Base-by-base conservation (phyloP, 108 stramenopile genomes). In the Nitzschia sp. region DNA sequence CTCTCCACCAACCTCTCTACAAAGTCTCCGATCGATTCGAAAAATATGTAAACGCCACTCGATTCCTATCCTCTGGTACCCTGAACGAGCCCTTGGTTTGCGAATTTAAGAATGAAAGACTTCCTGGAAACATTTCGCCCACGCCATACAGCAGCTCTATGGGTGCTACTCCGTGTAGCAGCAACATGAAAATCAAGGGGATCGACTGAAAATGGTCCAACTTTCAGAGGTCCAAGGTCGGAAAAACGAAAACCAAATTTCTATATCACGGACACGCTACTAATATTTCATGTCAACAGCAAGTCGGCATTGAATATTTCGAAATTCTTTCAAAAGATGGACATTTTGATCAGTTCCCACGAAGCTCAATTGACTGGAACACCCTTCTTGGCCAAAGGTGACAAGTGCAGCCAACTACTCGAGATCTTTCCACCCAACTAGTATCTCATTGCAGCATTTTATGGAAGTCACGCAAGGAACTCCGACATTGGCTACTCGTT, bases 321-420 rank as follows among this genome's bases (percentile, higher is more conserved):
- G 80, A 80, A 62, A 27, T 69, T 66, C 28, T 73, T 81, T 33
- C 46, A 52, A 28, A 23, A n/a, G 8, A 50, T 38, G 2, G 72
- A 82, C 63, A 68, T 82, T 48, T 56, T 82, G 64, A 25, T 82
- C 21, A 53, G 58, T 55, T 64, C 76, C 16, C 80, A 82, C 58
- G 80, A 76, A 11, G 80, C 80, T n/a, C 76, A 82, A 31, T 46
- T 82, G 31, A 73, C 72, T 3, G 76, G 80, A 1, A 3, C 77
- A 3, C 67, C 80, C 16, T 77, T 82, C 41, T 22, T 77, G 68
- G 75, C 70, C n/a, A 41, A 41, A 41, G 38, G 38, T 26, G 45
- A 41, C 35, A 48, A 9, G 3, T 82, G 76, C 55, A 41, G 53
- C 13, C 63, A 69, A 4, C 25, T 82, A 2, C 58, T 73, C 17